These are phyloP conservation scores for Ganoderma leucocontextum DNA, from an alignment of 1,284 basidiomycete species.

Conservation along the genomic window DNA sequence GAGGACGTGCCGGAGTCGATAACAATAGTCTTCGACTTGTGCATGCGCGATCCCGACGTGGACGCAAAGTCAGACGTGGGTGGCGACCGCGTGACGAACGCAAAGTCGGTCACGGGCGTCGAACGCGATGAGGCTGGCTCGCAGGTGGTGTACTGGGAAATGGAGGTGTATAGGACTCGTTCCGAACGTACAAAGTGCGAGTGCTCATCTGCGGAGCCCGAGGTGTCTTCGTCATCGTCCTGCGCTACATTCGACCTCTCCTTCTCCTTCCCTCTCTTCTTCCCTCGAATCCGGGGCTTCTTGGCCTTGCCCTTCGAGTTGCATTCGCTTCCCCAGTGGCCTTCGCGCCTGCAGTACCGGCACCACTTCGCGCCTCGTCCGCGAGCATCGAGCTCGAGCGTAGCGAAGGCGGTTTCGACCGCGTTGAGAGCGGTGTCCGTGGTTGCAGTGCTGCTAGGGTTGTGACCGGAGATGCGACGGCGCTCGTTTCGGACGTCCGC, in stretches of 20 bases:
- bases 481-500: conserved; percentile 19
- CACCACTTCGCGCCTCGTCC: conserved; percentile 7
- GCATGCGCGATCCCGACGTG: neutral
- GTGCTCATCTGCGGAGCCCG: conserved; percentile 5
- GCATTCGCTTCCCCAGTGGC: conserved; percentile 8
- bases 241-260: conserved; percentile 16
- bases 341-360: conserved; percentile 6
- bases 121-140: neutral
- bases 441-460: neutral
- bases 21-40: neutral
- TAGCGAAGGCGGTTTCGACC: conserved; percentile 6
- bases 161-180: conserved; percentile 8
- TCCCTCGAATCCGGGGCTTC: neutral
- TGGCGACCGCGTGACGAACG: neutral
- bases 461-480: conserved; percentile 5
- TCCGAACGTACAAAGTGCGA: conserved; percentile 19
- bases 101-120: neutral
- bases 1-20: conserved; percentile 21
- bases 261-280: conserved; percentile 15
- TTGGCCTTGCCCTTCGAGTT: neutral
- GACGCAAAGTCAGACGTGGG: too few relatives aligned
- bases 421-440: neutral
- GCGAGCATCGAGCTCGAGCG: conserved; percentile 9
- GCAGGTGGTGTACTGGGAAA: conserved; percentile 2
- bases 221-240: neutral